A percentile compares a stretch with the other conserved stretches of the same genome.
Conservation (phyloP, 176 grass and related monocot genomes). For the Carex scoparia region DNA sequence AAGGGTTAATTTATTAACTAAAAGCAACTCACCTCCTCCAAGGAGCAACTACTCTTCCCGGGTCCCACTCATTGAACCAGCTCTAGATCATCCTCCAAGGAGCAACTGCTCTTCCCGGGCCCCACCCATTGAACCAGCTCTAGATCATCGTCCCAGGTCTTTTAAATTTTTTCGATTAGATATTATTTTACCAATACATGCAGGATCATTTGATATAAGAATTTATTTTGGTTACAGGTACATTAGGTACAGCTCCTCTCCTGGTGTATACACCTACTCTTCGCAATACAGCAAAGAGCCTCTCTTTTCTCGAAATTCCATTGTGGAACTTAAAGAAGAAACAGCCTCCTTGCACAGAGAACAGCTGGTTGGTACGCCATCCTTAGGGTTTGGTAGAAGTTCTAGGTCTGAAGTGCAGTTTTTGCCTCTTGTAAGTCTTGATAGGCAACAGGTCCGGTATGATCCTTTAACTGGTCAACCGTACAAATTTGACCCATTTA, state of each 20-base stretch:
- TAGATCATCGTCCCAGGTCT: slow-evolving; percentile 25
- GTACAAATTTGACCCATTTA: slow-evolving; percentile 86
- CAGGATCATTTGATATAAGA: slow-evolving; percentile 17
- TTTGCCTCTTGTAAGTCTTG: slow-evolving; percentile 31
- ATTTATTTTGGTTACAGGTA: slow-evolving; percentile 44
- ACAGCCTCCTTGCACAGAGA: slow-evolving; percentile 25
- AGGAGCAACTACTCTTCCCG: slow-evolving; percentile 35
- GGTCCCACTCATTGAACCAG: slow-evolving; percentile 26
- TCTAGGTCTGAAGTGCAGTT: slow-evolving; percentile 19
- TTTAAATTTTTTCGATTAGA: not conserved
- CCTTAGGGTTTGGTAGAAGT: slow-evolving; percentile 24
- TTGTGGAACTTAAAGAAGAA: slow-evolving; percentile 36
- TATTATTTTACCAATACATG: not conserved
- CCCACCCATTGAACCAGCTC: slow-evolving; percentile 20
- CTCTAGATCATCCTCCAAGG: slow-evolving; percentile 29
- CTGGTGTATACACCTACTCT: not conserved
- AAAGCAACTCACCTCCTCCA: slow-evolving; percentile 14
- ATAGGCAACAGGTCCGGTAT: slow-evolving; percentile 47
- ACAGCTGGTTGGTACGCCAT: slow-evolving; percentile 24
- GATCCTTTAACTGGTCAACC: slow-evolving; percentile 79
- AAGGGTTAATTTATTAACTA: slow-evolving; percentile 33
- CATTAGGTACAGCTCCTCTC: slow-evolving; percentile 33
- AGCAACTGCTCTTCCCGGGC: slow-evolving; percentile 38
- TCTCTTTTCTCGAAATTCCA: slow-evolving; percentile 21
- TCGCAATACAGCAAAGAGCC: not conserved